Evolutionary conservation across 257 asterid genomes (phyloP).

Genomic region (Capsicum baccatum): DNA sequence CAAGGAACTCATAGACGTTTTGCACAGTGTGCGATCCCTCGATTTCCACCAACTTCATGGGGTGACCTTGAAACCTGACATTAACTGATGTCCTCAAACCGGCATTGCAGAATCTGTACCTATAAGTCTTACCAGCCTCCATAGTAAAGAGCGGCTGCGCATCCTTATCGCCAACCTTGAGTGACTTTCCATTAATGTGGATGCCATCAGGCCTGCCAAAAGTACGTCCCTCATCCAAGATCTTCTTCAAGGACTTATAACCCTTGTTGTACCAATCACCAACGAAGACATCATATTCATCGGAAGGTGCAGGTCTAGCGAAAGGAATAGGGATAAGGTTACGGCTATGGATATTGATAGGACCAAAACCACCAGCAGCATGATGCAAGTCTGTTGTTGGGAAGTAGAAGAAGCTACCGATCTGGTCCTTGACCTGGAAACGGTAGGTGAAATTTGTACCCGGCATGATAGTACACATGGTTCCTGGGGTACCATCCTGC

Average conservation of each 20-base stretch:
- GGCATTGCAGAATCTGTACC: constrained; percentile 29
- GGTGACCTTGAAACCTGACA: constrained; percentile 28
- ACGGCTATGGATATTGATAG: constrained; percentile 30
- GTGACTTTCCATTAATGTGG: constrained; percentile 26
- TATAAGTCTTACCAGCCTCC: constrained; percentile 29
- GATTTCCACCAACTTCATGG: constrained; percentile 30
- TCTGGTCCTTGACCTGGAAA: constrained; percentile 33
- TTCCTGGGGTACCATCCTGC: constrained; percentile 35
- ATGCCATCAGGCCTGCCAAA: constrained; percentile 28
- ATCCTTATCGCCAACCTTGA: constrained; percentile 28
- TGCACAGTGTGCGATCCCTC: constrained; percentile 32
- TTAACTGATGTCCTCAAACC: constrained; percentile 31
- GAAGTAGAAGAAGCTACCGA: constrained; percentile 31
- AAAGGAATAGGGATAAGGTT: constrained; percentile 29
- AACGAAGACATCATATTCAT: constrained; percentile 22
- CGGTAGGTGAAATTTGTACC: constrained; percentile 32
- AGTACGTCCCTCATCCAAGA: constrained; percentile 6
- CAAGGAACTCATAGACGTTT: constrained; percentile 28
- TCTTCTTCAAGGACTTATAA: constrained; percentile 26
- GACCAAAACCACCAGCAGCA: constrained; percentile 31
- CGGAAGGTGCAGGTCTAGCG: constrained; percentile 11
- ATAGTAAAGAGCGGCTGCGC: constrained; percentile 24
- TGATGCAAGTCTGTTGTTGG: constrained; percentile 30
- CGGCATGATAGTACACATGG: constrained; percentile 34
- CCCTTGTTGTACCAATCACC: constrained; percentile 35